phyloP scores from a whole-genome alignment of 805 yeast species.

The Grigorovia humatica region DNA sequence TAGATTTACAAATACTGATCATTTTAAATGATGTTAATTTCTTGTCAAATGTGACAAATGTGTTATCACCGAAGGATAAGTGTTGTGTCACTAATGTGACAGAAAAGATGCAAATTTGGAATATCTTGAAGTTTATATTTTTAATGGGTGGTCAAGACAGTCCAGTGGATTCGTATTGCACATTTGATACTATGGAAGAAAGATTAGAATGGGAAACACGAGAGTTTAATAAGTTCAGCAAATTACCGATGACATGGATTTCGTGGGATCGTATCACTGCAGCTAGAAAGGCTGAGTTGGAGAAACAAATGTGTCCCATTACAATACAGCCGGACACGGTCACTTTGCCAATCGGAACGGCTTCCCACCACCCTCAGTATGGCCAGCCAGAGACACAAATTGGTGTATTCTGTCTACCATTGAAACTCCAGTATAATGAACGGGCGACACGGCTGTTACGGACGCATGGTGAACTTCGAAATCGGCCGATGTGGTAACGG shows the following conservation, averaged over 20 bases:
- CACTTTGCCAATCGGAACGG: not conserved
- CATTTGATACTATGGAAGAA: slow-evolving; percentile 3
- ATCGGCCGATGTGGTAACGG: no score
- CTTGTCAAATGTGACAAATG: not conserved
- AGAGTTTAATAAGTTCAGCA: slow-evolving; percentile 17
- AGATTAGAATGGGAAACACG: slow-evolving; percentile 15
- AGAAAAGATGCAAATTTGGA: slow-evolving; percentile 23
- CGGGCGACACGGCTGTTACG: no score
- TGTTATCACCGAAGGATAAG: not conserved
- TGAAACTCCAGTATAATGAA: no score
- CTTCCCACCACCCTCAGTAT: not conserved
- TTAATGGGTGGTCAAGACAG: slow-evolving; percentile 19
- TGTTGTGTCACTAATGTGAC: slow-evolving; percentile 1
- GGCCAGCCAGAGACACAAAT: not conserved
- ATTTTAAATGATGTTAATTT: slow-evolving; percentile 12
- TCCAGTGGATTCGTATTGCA: not conserved
- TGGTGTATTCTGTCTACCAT: no score
- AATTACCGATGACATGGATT: slow-evolving; percentile 25
- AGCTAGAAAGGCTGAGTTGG: slow-evolving; percentile 2
- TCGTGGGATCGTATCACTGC: slow-evolving; percentile 9
- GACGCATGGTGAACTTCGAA: no score
- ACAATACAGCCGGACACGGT: not conserved
- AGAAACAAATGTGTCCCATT: not conserved
- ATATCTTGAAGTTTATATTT: slow-evolving; percentile 22
- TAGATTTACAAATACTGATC: slow-evolving; percentile 21